Evolutionary conservation across 2,329 filamentous ascomycete genomes (phyloP), one percentile per base, ranked within the genome.

Genomic region (Colletotrichum limetticola): DNA sequence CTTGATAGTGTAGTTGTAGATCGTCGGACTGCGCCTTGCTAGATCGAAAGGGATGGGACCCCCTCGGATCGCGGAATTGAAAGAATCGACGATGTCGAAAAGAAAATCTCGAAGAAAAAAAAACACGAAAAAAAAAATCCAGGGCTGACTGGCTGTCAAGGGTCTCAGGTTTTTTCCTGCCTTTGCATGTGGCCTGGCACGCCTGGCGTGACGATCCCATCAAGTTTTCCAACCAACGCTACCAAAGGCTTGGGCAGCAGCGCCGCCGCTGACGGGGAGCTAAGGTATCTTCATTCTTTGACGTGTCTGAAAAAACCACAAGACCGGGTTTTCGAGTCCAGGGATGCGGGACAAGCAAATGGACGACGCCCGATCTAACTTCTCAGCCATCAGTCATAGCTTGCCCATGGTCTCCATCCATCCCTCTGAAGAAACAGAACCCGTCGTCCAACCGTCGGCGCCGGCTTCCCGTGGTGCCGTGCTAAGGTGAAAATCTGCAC

Each of bases 191-290:
- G 59, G 53, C 32, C 32, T 35, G 32, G 11, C 32, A 42, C 37
- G 37, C 37, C 37, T 19, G 37, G 37, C 37, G 37, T 42, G 60
- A 53, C 42, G 70, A 72, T 72, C 70, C 30, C 37, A 42, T 42
- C 14, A 42, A 42, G 37, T 42, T 42, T 42, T 42, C 37, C 37
- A 8, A 9, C 16, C n/a, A 22, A 28, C 70, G 70, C 66, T 69
- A 63, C 55, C 37, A 16, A n/a, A 49, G 53, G 24, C n/a, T 64
- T 63, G 56, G 64, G 66, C 70, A 69, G 67, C 66, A 53, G 30
- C 46, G 70, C 66, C 59, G 66, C 70, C 66, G 55, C 66, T 60
- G 70, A 70, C 59, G 59, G 68, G 55, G 58, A 35, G 11, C 32
- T 12, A 35, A 35, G 32, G 32, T 35, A 35, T 35, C 37, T 16